Evolutionary conservation across 371 early-diverging fungal genomes (phyloP), one percentile per base, ranked within the genome.

Genomic region (Rhizopus sp.): DNA sequence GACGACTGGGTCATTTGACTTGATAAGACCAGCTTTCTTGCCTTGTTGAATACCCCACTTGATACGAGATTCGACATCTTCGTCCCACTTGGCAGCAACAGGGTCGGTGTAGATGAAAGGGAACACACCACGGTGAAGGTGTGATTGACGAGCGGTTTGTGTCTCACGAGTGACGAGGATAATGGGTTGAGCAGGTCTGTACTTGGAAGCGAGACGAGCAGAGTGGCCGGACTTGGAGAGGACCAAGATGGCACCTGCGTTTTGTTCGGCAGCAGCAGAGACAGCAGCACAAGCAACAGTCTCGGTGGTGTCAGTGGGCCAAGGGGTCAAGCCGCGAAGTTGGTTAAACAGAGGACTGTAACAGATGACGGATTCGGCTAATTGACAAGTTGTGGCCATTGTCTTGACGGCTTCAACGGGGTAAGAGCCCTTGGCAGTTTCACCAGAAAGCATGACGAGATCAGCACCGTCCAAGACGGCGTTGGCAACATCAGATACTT

Each of bases 401-500:
- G 89, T 89, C 45, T 61, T 57, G 56, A 91, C 91, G 10, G 90
- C 84, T 63, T 92, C 84, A 61, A 87, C 55, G 42, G 90, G 87
- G 71, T 94, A 91, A 53, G 64, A 48, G 38, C 87, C 99, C 69
- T 91, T 91, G 62, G 99, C 98, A 1, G 97, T 97, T 75, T 99
- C 99, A 62, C 91, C 94, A 35, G 95, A 94, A 56, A 98, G 82
- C 99, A 99, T 99, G 57, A 98, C 95, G 59, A 93, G 88, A 80
- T 96, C 97, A 45, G 95, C 90, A 54, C 96, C 97, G 73, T 96
- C 96, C 54, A 94, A 67, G 12, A 97, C 88, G 33, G 99, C 98
- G 74, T 97, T 96, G 45, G 98, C 96, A 42, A 99, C 96, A 74
- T 99, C 99, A 32, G 93, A 93, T n/a, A 94, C 95, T 66, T 99